Conservation (phyloP, 225 moss, liverwort and hornwort species). For the Rhytidiadelphus loreus region DNA sequence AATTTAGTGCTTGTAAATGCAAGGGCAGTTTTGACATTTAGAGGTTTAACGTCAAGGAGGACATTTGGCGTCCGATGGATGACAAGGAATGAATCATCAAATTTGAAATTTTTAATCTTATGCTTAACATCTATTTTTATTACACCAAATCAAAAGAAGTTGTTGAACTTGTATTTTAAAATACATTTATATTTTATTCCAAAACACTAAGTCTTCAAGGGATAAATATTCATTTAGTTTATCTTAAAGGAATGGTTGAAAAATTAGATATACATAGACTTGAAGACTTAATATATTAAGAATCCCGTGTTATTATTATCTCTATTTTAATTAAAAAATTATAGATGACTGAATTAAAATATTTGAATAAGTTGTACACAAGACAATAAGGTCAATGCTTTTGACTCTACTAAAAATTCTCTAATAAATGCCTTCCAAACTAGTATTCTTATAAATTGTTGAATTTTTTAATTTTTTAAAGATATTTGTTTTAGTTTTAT, state of each 20-base stretch:
- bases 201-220: not conserved
- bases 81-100: too few relatives aligned
- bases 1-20: too few relatives aligned
- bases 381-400: not conserved
- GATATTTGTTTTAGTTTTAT: not conserved
- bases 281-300: not conserved
- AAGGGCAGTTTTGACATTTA: too few relatives aligned
- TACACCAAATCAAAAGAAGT: not conserved
- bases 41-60: too few relatives aligned
- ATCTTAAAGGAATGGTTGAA: not conserved
- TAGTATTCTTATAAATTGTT: not conserved
- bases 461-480: not conserved
- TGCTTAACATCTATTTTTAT: not conserved
- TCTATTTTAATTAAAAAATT: not conserved
- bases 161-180: not conserved
- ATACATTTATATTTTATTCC: not conserved
- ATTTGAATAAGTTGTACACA: not conserved
- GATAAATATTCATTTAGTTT: not conserved
- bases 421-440: not conserved
- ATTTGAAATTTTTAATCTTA: too few relatives aligned
- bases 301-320: not conserved
- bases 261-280: not conserved
- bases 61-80: too few relatives aligned
- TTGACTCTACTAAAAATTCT: accelerated
- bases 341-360: not conserved